These are phyloP conservation scores for Madurella fahalii DNA, from an alignment of 2,329 filamentous ascomycete genomes.

Conservation along the genomic window DNA sequence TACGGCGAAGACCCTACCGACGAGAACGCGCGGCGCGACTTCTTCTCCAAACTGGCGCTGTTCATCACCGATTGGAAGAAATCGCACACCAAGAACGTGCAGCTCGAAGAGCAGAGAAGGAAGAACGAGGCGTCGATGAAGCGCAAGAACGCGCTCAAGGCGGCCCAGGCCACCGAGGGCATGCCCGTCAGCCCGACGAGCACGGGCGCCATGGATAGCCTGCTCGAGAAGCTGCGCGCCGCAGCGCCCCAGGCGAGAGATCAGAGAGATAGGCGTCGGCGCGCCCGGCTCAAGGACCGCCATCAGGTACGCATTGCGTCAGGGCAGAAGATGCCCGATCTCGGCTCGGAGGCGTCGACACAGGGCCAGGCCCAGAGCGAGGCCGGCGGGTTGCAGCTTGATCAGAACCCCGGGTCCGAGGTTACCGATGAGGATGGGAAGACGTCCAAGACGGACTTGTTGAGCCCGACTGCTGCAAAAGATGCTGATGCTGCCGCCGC, in stretches of 20 bases:
- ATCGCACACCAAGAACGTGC: constrained; percentile 87
- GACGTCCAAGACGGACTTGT: constrained; percentile 46
- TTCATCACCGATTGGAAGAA: constrained; percentile 96
- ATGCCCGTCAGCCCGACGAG: constrained; percentile 62
- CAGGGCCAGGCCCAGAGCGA: not conserved
- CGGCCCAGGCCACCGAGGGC: constrained; percentile 41
- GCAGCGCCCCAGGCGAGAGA: constrained; percentile 87
- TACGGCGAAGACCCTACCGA: constrained; percentile 92
- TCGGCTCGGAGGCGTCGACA: constrained; percentile 36
- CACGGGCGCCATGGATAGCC: constrained; percentile 90
- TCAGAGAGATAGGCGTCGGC: constrained; percentile 79
- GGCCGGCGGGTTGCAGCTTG: constrained; percentile 26
- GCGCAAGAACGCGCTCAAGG: constrained; percentile 72
- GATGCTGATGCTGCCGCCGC: constrained; percentile 27
- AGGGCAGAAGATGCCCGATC: constrained; percentile 81
- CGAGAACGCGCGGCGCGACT: constrained; percentile 88
- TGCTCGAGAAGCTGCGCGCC: constrained; percentile 90
- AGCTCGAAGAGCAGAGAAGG: constrained; percentile 73
- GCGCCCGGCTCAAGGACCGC: constrained; percentile 82
- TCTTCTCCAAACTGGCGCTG: constrained; percentile 87
- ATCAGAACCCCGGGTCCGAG: constrained; percentile 32
- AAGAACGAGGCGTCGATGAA: constrained; percentile 91
- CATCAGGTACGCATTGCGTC: constrained; percentile 88
- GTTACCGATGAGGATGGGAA: constrained; percentile 46
- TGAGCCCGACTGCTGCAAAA: constrained; percentile 37